These are phyloP conservation scores for Mimosa pudica DNA, from an alignment of 306 rosid species.

Conservation along the genomic window DNA sequence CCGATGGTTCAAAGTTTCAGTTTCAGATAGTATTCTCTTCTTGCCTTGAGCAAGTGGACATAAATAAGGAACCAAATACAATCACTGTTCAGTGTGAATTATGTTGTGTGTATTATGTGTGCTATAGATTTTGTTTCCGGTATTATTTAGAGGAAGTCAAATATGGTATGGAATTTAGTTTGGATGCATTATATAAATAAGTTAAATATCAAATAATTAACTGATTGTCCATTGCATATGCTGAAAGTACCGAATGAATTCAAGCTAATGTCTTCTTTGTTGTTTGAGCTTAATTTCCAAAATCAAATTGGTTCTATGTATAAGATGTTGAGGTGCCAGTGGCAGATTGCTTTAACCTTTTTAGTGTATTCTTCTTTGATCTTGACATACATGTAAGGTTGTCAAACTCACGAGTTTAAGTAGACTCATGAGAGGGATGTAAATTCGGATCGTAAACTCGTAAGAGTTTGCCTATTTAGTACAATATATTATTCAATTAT, in stretches of 20 bases:
- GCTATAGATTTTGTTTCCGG: background rate
- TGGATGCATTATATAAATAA: background rate
- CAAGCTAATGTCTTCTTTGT: constrained; percentile 26
- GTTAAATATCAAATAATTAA: too few species aligned
- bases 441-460: too few species aligned
- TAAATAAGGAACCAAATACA: background rate
- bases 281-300: constrained; percentile 30
- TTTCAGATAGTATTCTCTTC: too few species aligned
- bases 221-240: constrained; percentile 4
- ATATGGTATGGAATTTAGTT: background rate
- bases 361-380: constrained; percentile 89
- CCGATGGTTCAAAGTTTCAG: too few species aligned
- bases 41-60: background rate
- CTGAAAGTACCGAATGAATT: constrained; percentile 39
- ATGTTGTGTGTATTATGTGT: background rate
- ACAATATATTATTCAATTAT: too few species aligned
- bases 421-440: too few species aligned
- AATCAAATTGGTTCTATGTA: constrained; percentile 39
- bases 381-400: constrained; percentile 93
- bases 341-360: constrained; percentile 93
- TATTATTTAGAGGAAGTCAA: background rate
- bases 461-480: too few species aligned
- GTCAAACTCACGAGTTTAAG: too few species aligned
- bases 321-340: constrained; percentile 95
- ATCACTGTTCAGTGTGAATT: background rate